Evolutionary conservation across 2,329 filamentous ascomycete species (phyloP).

Genomic region (Claviceps spartinae): DNA sequence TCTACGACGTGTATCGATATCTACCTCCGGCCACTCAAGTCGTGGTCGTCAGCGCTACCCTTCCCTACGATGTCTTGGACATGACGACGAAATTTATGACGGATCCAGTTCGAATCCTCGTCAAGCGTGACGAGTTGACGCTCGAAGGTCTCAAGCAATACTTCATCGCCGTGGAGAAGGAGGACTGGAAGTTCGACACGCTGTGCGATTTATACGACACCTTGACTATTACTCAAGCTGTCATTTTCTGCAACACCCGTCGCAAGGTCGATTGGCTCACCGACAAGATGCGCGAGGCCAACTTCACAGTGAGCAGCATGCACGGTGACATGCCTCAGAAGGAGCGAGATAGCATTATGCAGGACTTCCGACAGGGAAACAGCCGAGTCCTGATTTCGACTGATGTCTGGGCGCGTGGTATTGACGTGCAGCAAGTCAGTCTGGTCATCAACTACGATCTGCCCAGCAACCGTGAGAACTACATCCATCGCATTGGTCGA

Average conservation of each 20-base stretch:
- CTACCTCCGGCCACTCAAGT: constrained; percentile 94
- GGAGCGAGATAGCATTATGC: constrained; percentile 97
- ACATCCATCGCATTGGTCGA: constrained; percentile 95
- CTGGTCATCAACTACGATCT: constrained; percentile 99
- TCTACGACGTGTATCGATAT: constrained; percentile 97
- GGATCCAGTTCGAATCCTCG: constrained; percentile 86
- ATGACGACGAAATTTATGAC: constrained; percentile 99
- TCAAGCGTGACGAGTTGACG: constrained; percentile 97
- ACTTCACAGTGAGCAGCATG: constrained; percentile 98
- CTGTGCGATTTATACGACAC: constrained; percentile 98
- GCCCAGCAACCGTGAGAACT: constrained; percentile 97
- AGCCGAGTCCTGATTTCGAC: constrained; percentile 93
- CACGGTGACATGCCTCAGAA: constrained; percentile 99
- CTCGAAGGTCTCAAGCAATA: constrained; percentile 97
- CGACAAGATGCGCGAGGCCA: constrained; percentile 97
- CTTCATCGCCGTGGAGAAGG: constrained; percentile 98
- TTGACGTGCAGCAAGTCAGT: constrained; percentile 96
- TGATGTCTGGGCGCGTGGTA: constrained; percentile 94
- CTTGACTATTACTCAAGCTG: constrained; percentile 93
- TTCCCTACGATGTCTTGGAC: constrained; percentile 94
- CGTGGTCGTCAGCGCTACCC: constrained; percentile 92
- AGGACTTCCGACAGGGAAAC: constrained; percentile 94
- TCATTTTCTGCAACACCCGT: constrained; percentile 99
- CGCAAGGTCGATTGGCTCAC: constrained; percentile 99
- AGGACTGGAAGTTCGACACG: constrained; percentile 99